Evolutionary conservation across 169 alveolate species (phyloP).

Genomic region (Eimeria acervulina): DNA sequence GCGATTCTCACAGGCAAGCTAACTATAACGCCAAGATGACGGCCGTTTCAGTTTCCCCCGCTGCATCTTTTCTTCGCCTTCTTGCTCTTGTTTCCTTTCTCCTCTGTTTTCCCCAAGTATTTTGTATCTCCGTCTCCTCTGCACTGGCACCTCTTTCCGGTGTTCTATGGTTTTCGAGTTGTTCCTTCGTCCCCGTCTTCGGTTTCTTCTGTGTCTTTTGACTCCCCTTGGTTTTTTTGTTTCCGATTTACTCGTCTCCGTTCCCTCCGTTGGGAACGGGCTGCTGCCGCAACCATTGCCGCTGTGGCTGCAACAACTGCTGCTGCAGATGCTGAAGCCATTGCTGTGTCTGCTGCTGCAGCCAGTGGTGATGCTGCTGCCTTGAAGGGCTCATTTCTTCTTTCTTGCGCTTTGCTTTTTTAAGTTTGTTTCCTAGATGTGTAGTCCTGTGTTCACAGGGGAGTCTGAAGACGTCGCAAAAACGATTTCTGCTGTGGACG

Average conservation of each 20-base stretch:
- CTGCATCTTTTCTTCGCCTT: constrained; percentile 84
- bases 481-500: constrained; percentile 89
- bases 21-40: not conserved
- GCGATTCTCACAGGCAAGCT: constrained; percentile 95
- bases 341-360: not conserved
- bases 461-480: constrained; percentile 92
- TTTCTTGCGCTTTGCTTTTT: not conserved
- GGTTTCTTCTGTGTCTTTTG: no score
- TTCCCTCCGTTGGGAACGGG: not conserved
- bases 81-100: not conserved
- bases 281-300: no score
- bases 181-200: no score
- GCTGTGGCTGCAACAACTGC: constrained; percentile 1
- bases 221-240: not conserved
- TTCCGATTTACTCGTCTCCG: no score
- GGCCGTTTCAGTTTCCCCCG: not conserved
- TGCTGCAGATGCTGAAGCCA: not conserved
- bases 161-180: not conserved
- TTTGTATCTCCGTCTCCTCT: not conserved
- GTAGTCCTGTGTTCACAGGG: constrained; percentile 29
- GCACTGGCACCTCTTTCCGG: not conserved
- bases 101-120: not conserved
- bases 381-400: no score
- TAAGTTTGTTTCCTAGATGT: not conserved
- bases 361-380: not conserved